Evolutionary conservation across 2,329 filamentous ascomycete species (phyloP).

Genomic region (Orbilia quercus): DNA sequence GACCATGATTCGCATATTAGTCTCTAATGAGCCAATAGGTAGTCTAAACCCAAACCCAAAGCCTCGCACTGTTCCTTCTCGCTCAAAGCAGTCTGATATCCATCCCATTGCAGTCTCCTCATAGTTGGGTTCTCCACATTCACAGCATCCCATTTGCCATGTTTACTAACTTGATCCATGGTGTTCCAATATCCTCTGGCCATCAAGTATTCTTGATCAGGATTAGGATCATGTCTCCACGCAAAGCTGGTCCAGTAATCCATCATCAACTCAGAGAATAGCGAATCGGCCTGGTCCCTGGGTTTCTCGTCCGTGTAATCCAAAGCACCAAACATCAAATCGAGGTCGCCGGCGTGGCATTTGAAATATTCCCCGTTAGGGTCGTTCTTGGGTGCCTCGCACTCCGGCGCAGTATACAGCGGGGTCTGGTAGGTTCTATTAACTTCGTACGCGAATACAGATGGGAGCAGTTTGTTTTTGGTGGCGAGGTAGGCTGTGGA

Average conservation of each 20-base stretch:
- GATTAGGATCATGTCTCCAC: constrained; percentile 61
- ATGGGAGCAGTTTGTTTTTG: constrained; percentile 60
- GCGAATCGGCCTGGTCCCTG: constrained; percentile 62
- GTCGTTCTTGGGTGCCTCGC: constrained; percentile 59
- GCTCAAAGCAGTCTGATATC: constrained; percentile 21
- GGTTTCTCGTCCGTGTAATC: constrained; percentile 61
- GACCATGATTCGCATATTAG: too few species aligned
- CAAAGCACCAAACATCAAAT: constrained; percentile 63
- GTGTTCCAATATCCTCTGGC: constrained; percentile 61
- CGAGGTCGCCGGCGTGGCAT: constrained; percentile 64
- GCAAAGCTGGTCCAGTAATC: constrained; percentile 63
- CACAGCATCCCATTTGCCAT: constrained; percentile 60
- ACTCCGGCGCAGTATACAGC: constrained; percentile 61
- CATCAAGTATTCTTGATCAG: constrained; percentile 60
- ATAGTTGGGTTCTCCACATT: constrained; percentile 28
- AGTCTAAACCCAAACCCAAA: constrained; percentile 9
- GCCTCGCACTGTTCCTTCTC: constrained; percentile 25
- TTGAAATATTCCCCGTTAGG: constrained; percentile 64
- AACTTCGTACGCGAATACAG: constrained; percentile 63
- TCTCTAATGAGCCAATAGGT: constrained; percentile 19
- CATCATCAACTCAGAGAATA: constrained; percentile 62
- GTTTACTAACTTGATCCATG: constrained; percentile 59
- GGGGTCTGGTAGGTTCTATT: constrained; percentile 63
- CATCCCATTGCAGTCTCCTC: constrained; percentile 43
- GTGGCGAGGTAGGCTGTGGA: constrained; percentile 62